Conservation (phyloP, 225 moss, liverwort and hornwort species). For the Polytrichum commune region DNA sequence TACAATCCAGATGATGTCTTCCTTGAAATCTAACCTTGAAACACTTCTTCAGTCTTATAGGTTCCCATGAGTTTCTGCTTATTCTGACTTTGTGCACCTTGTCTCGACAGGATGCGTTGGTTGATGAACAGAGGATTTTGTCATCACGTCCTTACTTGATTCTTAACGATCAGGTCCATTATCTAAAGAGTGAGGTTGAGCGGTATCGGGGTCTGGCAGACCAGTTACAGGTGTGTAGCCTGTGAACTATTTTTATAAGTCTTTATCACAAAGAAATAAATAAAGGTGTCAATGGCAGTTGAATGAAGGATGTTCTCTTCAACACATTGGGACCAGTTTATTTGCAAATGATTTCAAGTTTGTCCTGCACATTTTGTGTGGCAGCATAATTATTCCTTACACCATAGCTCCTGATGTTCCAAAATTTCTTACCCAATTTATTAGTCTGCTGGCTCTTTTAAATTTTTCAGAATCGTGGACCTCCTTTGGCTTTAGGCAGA, state of each 20-base stretch:
- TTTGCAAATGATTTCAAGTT: no score
- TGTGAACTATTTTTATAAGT: background rate
- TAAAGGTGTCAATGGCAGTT: constrained; percentile 1
- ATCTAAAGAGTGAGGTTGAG: constrained; percentile 66
- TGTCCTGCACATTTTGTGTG: no score
- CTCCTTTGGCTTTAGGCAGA: background rate
- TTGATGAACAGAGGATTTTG: constrained; percentile 82
- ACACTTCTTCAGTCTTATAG: no score
- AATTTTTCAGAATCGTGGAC: no score
- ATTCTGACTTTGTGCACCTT: background rate
- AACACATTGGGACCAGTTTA: background rate
- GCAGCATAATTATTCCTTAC: no score
- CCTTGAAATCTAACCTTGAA: no score
- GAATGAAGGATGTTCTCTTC: constrained; percentile 1
- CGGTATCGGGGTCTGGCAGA: constrained; percentile 64
- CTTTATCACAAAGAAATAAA: constrained; percentile 2
- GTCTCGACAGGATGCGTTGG: constrained; percentile 58
- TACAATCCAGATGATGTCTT: no score
- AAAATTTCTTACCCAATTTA: constrained; percentile 1
- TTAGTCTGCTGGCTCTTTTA: no score
- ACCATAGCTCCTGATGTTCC: background rate
- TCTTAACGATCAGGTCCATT: constrained; percentile 77
- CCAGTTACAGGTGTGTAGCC: constrained; percentile 65
- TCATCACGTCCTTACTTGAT: constrained; percentile 76
- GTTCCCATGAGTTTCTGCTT: no score